Evolutionary conservation across 371 early-diverging fungal species (phyloP).

Genomic region (Mucor sp.): DNA sequence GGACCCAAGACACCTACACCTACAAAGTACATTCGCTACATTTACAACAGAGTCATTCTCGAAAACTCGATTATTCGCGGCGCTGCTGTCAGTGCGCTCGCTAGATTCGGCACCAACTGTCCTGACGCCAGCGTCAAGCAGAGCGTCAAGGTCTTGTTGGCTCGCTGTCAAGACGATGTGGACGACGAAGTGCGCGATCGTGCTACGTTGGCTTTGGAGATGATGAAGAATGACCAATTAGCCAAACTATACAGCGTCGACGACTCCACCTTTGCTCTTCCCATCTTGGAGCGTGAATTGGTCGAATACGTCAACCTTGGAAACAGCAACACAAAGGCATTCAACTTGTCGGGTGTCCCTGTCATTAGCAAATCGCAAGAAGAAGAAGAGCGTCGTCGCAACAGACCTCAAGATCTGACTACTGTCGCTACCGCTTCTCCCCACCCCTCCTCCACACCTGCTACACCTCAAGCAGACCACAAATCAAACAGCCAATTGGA

Average conservation of each 20-base stretch:
- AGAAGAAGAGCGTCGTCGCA: constrained; percentile 59
- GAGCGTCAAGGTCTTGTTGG: constrained; percentile 84
- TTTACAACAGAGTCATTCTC: constrained; percentile 97
- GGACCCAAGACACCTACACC: constrained; percentile 93
- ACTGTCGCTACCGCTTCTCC: constrained; percentile 28
- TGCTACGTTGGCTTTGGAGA: constrained; percentile 85
- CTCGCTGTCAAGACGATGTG: constrained; percentile 93
- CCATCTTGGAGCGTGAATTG: constrained; percentile 85
- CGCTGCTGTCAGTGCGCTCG: constrained; percentile 95
- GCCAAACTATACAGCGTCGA: constrained; percentile 67
- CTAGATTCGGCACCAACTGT: constrained; percentile 88
- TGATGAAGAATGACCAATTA: constrained; percentile 67
- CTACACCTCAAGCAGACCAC: constrained; percentile 5
- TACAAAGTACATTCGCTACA: constrained; percentile 95
- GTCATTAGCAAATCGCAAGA: constrained; percentile 84
- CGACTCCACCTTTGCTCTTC: constrained; percentile 85
- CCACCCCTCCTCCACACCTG: constrained; percentile 20
- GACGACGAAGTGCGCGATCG: constrained; percentile 99
- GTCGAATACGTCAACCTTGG: constrained; percentile 76
- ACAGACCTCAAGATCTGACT: constrained; percentile 33
- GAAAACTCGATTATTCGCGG: constrained; percentile 97
- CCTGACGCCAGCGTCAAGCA: constrained; percentile 76
- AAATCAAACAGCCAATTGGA: constrained; percentile 32
- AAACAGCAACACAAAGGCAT: constrained; percentile 52
- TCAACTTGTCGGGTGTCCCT: constrained; percentile 82